These are phyloP conservation scores for Hypsizygus marmoreus DNA, from an alignment of 768 basidiomycete species.

Conservation along the genomic window DNA sequence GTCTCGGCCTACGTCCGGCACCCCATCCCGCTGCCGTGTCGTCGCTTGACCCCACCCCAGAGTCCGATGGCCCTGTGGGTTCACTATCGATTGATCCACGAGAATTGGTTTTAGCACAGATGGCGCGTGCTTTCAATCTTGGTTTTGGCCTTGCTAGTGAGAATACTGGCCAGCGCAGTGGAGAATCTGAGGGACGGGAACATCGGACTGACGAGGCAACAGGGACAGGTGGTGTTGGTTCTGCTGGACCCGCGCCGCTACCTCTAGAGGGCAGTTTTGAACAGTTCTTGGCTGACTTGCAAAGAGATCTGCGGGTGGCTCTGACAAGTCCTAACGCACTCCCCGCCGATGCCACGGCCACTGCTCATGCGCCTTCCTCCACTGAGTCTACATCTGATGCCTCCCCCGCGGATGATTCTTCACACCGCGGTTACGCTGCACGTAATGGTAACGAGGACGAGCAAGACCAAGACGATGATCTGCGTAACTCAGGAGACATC, in stretches of 20 bases:
- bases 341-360: neutral
- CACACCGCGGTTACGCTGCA: neutral
- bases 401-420: no score
- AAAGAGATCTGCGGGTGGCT: conserved; percentile 68
- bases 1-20: conserved; percentile 53
- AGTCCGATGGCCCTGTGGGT: neutral
- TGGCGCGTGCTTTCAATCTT: conserved; percentile 78
- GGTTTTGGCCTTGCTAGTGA: conserved; percentile 54
- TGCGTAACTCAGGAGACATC: conserved; percentile 35
- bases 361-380: no score
- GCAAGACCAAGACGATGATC: conserved; percentile 13
- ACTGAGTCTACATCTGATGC: conserved; percentile 2
- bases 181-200: conserved; percentile 8
- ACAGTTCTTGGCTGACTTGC: conserved; percentile 77
- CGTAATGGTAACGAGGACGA: conserved; percentile 1
- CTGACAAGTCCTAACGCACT: conserved; percentile 35
- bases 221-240: conserved; percentile 3
- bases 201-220: neutral
- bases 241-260: conserved; percentile 15
- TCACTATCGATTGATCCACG: conserved; percentile 49
- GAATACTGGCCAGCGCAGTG: conserved; percentile 10
- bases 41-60: conserved; percentile 6
- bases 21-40: conserved; percentile 18
- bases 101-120: conserved; percentile 76
- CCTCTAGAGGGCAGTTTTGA: conserved; percentile 74